Conservation (phyloP, 2,329 filamentous ascomycete genomes). For the Lasiodiplodia theobromae region DNA sequence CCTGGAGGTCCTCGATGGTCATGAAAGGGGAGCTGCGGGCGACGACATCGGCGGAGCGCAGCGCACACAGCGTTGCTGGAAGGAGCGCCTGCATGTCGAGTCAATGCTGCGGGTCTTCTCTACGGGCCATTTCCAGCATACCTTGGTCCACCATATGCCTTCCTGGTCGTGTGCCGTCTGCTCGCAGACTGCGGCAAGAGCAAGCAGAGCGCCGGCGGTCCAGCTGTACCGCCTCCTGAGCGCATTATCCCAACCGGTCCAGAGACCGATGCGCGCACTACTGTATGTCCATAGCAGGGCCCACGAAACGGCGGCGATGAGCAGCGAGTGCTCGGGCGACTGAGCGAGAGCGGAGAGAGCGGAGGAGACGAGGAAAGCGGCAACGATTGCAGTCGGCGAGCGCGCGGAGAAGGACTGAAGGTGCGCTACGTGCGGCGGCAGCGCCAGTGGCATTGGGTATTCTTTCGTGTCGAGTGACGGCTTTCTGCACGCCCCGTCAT, state of each 20-base stretch:
- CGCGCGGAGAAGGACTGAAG: conserved; percentile 27
- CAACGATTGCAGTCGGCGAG: conserved; percentile 20
- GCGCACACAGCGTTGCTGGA: conserved; percentile 42
- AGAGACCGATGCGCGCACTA: conserved; percentile 43
- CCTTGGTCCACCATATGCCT: conserved; percentile 56
- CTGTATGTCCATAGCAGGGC: conserved; percentile 46
- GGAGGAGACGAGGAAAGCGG: conserved; percentile 24
- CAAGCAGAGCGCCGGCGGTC: conserved; percentile 52
- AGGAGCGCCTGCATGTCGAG: conserved; percentile 41
- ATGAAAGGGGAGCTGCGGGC: conserved; percentile 37
- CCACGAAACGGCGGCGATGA: conserved; percentile 54
- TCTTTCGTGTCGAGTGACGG: conserved; percentile 25
- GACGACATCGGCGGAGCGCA: conserved; percentile 35
- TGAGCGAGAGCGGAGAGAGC: conserved; percentile 19
- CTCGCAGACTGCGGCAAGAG: conserved; percentile 53
- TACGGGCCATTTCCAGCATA: conserved; percentile 32
- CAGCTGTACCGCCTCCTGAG: conserved; percentile 43
- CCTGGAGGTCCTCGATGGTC: conserved; percentile 36
- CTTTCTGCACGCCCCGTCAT: conserved; percentile 29
- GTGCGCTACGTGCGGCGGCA: conserved; percentile 30
- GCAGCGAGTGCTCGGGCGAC: conserved; percentile 46
- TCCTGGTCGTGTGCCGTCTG: conserved; percentile 52
- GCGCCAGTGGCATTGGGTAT: conserved; percentile 31
- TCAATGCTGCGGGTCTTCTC: conserved; percentile 20
- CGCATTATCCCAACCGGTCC: conserved; percentile 38